Evolutionary conservation across 345 rosid species (phyloP), one percentile per base, ranked within the genome.

Genomic region (Rhodamnia argentea): DNA sequence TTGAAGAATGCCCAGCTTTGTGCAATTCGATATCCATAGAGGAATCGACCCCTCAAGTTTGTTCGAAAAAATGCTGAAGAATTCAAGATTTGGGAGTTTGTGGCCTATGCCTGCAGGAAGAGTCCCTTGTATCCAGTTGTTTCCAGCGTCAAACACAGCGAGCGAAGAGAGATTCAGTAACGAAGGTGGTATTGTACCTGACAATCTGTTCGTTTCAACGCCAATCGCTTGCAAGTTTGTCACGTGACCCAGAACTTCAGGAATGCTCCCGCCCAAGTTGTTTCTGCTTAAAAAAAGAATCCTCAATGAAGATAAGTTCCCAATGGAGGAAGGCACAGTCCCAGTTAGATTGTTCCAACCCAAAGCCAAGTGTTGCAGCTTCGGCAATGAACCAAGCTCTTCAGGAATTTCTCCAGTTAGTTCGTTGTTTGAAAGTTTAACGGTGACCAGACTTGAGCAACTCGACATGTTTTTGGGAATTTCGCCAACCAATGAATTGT

Each of bases 51-150:
- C 76, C 44, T 29, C 76, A 32, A 64, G 24, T 15, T 29, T 12
- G 23, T 64, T 64, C 1, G 0, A 3, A 7, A 9, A 4, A 64
- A 64, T 7, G 23, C 23, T 64, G 8, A 32, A 64, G 8, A 20
- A 7, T 29, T 64, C 76, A 64, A 64, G 42, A 29, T 64, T 3
- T 16, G 12, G 76, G 44, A 64, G 42, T 29, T 64, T 64, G 3
- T 29, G 42, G 76, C 76, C 76, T 64, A 64, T 64, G 76, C 5
- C 13, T 64, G 23, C 22, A 64, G 76, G 76, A 15, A 64, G 76
- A 29, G 76, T 64, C 23, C 42, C 76, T 12, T 64, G 3, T 64
- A 64, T 64, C 1, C 1, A 22, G 76, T 64, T 64, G 11, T 64
- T 18, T 32, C 4, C 12, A 32, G 1, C 23, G 2, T 64, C 42